These are phyloP conservation scores for Sarocladiaceae sp. DNA, from an alignment of 2,329 filamentous ascomycete genomes.

Conservation along the genomic window DNA sequence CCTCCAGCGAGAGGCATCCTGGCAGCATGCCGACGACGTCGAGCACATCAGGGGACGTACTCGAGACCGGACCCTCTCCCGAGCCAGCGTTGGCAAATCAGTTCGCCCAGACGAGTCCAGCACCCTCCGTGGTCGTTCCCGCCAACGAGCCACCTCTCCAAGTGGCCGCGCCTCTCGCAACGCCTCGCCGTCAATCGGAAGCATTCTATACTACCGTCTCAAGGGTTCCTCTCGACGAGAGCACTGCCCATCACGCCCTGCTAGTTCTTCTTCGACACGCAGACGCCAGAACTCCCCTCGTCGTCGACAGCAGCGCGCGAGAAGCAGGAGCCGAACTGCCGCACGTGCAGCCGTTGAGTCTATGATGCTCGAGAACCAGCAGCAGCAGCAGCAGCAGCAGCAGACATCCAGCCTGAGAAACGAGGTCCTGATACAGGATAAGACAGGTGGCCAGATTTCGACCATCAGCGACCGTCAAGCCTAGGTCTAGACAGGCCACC, in stretches of 20 bases:
- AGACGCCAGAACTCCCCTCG: conserved; percentile 20
- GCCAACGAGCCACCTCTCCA: conserved; percentile 32
- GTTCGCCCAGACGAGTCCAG: conserved; percentile 33
- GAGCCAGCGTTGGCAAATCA: conserved; percentile 21
- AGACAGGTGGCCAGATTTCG: neutral
- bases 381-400: neutral
- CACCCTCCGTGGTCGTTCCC: conserved; percentile 35
- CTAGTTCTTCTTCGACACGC: conserved; percentile 26
- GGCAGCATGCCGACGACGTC: conserved; percentile 3
- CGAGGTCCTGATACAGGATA: conserved; percentile 22
- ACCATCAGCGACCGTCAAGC: neutral
- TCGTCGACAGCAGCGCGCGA: conserved; percentile 30
- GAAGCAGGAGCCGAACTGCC: conserved; percentile 28
- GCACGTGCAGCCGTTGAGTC: neutral
- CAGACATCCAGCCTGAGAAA: conserved; percentile 25
- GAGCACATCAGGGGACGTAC: conserved; percentile 29
- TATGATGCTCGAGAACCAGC: conserved; percentile 16
- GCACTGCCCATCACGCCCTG: conserved; percentile 34
- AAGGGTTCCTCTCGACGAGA: conserved; percentile 33
- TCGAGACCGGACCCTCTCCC: conserved; percentile 31
- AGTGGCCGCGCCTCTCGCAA: conserved; percentile 24
- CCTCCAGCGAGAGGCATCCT: neutral
- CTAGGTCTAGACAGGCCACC: neutral
- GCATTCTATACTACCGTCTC: conserved; percentile 34
- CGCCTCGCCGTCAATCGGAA: conserved; percentile 28